phyloP scores from a whole-genome alignment of 257 asterid genomes.

The Misopates orontium region DNA sequence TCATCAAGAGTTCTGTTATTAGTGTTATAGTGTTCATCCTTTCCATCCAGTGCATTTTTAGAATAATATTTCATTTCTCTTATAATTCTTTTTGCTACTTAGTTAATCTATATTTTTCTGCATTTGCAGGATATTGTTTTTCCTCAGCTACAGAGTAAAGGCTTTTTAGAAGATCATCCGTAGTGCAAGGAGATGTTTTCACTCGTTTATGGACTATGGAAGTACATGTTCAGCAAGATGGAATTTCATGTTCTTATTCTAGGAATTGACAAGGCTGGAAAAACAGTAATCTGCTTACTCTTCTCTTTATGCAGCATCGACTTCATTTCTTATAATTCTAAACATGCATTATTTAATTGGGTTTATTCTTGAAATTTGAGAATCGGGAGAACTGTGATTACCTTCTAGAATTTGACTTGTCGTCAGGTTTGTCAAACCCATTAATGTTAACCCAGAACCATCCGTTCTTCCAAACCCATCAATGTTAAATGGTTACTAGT shows the following conservation, averaged over 20 bases:
- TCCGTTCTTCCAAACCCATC: too few relatives aligned
- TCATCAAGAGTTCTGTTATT: too few relatives aligned
- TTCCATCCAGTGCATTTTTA: conserved; percentile 2
- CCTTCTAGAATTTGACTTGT: too few relatives aligned
- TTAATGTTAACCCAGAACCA: too few relatives aligned
- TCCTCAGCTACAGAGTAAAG: conserved; percentile 20
- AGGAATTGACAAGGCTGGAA: conserved; percentile 92
- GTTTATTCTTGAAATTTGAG: too few relatives aligned
- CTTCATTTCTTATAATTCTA: not conserved
- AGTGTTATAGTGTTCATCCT: too few relatives aligned
- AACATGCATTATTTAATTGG: too few relatives aligned
- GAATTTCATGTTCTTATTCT: conserved; percentile 94
- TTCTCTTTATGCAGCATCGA: conserved; percentile 1
- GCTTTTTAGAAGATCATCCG: conserved; percentile 19
- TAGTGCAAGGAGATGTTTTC: conserved; percentile 67
- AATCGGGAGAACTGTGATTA: too few relatives aligned
- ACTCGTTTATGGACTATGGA: conserved; percentile 79
- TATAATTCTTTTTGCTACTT: too few relatives aligned
- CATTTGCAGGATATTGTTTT: conserved; percentile 22
- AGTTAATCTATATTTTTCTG: too few relatives aligned
- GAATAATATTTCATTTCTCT: not conserved
- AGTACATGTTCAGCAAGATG: conserved; percentile 78
- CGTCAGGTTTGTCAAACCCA: too few relatives aligned
- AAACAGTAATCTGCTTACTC: conserved; percentile 59
- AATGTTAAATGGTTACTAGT: too few relatives aligned